phyloP scores from a whole-genome alignment of 2,329 filamentous ascomycete species.

The Fusarium papillatum region DNA sequence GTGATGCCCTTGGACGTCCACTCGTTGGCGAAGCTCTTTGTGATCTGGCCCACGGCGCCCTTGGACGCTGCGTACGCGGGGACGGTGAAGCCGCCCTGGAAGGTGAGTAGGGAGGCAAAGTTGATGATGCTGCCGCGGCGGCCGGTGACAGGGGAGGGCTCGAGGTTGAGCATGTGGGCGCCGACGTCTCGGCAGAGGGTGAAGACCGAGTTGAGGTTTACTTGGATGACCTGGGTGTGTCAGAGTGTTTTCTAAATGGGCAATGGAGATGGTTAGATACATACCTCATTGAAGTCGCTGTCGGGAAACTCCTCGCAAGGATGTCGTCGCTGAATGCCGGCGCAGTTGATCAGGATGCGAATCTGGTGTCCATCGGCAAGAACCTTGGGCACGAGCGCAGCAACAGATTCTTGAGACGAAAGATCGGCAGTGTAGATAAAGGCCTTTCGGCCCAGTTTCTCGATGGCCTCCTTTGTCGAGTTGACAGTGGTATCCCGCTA shows the following conservation, averaged over 20 bases:
- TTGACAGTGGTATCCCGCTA: conserved; percentile 58
- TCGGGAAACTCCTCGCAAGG: conserved; percentile 82
- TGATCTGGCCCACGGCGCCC: conserved; percentile 87
- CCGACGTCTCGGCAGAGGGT: conserved; percentile 82
- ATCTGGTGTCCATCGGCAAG: conserved; percentile 75
- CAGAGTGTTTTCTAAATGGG: background rate
- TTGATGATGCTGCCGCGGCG: conserved; percentile 85
- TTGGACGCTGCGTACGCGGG: conserved; percentile 91
- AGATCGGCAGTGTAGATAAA: conserved; percentile 80
- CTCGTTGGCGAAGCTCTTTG: conserved; percentile 88
- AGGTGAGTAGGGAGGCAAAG: conserved; percentile 83
- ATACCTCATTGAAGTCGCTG: conserved; percentile 79
- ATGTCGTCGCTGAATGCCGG: conserved; percentile 86
- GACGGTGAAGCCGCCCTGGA: conserved; percentile 90
- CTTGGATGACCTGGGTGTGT: conserved; percentile 76
- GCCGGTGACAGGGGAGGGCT: conserved; percentile 60
- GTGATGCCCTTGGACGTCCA: conserved; percentile 85
- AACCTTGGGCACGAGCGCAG: conserved; percentile 70
- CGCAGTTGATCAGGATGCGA: conserved; percentile 87
- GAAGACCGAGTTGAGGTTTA: conserved; percentile 89
- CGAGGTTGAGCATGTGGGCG: conserved; percentile 79
- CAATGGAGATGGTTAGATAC: background rate
- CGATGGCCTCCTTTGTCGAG: conserved; percentile 72
- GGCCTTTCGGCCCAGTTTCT: conserved; percentile 75
- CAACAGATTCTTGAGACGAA: conserved; percentile 69